A percentile compares a stretch with the other conserved stretches of the same genome.
phyloP scores from a whole-genome alignment of 495 filamentous ascomycete species.

The Penicillium odoratum region DNA sequence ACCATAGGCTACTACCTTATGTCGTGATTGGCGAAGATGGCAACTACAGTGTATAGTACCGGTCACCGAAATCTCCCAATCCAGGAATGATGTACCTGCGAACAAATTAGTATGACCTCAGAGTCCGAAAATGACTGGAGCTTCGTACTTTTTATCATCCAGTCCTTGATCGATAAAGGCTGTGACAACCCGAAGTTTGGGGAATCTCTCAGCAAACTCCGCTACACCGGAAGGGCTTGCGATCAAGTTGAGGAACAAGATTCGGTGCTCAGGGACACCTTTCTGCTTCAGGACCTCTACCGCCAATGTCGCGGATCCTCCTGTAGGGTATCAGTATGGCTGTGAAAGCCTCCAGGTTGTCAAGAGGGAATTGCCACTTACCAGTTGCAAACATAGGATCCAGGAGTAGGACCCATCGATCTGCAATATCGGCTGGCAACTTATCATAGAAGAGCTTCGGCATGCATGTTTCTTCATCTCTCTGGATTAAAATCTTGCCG shows the following conservation, averaged over 20 bases:
- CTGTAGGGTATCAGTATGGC: constrained; percentile 42
- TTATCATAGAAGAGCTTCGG: constrained; percentile 97
- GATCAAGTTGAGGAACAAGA: constrained; percentile 94
- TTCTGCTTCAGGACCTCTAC: constrained; percentile 85
- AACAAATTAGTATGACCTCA: constrained; percentile 22
- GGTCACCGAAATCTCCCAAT: constrained; percentile 93
- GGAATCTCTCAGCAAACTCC: constrained; percentile 87
- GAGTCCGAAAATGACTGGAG: neutral
- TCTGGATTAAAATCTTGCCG: constrained; percentile 96
- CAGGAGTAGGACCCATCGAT: constrained; percentile 90
- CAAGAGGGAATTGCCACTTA: constrained; percentile 37
- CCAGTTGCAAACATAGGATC: constrained; percentile 99
- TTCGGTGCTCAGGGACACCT: constrained; percentile 92
- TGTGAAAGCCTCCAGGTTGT: neutral
- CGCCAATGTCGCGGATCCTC: constrained; percentile 94
- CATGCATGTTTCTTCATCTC: constrained; percentile 90
- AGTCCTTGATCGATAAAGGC: constrained; percentile 94
- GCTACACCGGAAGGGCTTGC: constrained; percentile 90
- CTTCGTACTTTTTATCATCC: constrained; percentile 88
- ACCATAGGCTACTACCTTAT: neutral
- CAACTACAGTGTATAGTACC: constrained; percentile 85
- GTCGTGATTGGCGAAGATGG: neutral
- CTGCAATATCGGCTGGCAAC: constrained; percentile 86
- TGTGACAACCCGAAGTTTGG: constrained; percentile 91
- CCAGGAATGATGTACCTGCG: constrained; percentile 92